Conservation (phyloP, 306 rosid genomes). For the Alnus rubra region DNA sequence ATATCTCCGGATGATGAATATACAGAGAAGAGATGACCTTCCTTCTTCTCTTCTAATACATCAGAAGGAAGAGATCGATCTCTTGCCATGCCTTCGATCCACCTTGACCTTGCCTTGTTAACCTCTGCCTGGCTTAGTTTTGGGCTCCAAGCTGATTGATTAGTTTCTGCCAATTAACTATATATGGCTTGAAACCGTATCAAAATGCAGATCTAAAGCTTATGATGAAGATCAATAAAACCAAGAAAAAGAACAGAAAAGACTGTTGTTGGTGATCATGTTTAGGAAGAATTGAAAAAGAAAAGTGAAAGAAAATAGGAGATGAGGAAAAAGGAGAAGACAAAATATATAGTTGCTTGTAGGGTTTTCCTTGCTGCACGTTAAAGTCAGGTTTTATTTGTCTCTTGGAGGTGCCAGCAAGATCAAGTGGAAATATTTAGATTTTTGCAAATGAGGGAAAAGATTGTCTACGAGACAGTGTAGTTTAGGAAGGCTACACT, state of each 20-base stretch:
- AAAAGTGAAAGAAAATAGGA: not conserved
- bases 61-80: constrained; percentile 44
- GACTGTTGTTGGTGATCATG: constrained; percentile 22
- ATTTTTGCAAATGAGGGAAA: not conserved
- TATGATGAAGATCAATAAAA: constrained; percentile 6
- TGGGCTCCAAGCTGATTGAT: not conserved
- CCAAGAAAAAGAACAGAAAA: not conserved
- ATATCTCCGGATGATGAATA: constrained; percentile 20
- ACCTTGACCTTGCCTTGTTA: constrained; percentile 28
- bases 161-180: not conserved
- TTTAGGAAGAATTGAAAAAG: constrained; percentile 17
- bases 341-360: constrained; percentile 39
- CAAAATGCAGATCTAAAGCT: constrained; percentile 32
- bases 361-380: constrained; percentile 31
- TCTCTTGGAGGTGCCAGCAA: constrained; percentile 17
- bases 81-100: constrained; percentile 53
- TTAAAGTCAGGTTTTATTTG: constrained; percentile 25
- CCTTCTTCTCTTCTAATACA: constrained; percentile 37
- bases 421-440: constrained; percentile 4
- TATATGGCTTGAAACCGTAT: constrained; percentile 3
- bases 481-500: not conserved
- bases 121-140: constrained; percentile 17
- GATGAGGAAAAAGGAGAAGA: constrained; percentile 19
- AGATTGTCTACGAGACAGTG: constrained; percentile 11
- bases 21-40: constrained; percentile 20